Evolutionary conservation across 2,329 filamentous ascomycete genomes (phyloP), one percentile per base, ranked within the genome.

Genomic region (Aspergillus sp.): DNA sequence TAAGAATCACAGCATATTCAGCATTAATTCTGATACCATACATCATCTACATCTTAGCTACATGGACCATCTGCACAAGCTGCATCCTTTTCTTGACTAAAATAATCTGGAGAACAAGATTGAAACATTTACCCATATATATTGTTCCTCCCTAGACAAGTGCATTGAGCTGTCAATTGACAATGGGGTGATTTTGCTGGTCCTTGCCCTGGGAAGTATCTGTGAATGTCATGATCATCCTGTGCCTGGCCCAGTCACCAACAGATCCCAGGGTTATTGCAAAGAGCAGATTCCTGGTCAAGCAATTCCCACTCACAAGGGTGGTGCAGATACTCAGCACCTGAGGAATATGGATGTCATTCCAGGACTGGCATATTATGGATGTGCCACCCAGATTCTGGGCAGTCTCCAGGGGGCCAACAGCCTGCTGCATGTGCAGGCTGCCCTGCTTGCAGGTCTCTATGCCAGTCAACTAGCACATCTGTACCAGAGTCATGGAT

Each of bases 331-430:
- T 26, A 50, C 45, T 3, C 45, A 52, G 2, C 42, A 57, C 10
- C 52, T 66, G 45, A 75, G 78, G 56, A 95, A 94, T 60, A 76
- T 93, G 43, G 89, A 97, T 58, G 78, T 86, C 5, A 86, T 96
- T 50, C 91, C 93, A 0, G 93, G 93, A 0, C 72, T 97, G 48
- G 85, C 89, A 29, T 96, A 96, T 63, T 96, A 90, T 64, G 86
- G 86, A 1, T 83, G 86, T 51, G 91, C 89, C n/a, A n/a, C n/a
- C n/a, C n/a, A n/a, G n/a, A n/a, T n/a, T n/a, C n/a, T n/a, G n/a
- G n/a, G n/a, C n/a, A n/a, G n/a, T n/a, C n/a, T n/a, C n/a, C n/a
- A n/a, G n/a, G n/a, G n/a, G n/a, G n/a, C n/a, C n/a, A n/a, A n/a
- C n/a, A n/a, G n/a, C n/a, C n/a, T n/a, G n/a, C n/a, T n/a, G n/a